Evolutionary conservation across 108 stramenopile species (phyloP).

Genomic region (Discostella pseudostelligera): DNA sequence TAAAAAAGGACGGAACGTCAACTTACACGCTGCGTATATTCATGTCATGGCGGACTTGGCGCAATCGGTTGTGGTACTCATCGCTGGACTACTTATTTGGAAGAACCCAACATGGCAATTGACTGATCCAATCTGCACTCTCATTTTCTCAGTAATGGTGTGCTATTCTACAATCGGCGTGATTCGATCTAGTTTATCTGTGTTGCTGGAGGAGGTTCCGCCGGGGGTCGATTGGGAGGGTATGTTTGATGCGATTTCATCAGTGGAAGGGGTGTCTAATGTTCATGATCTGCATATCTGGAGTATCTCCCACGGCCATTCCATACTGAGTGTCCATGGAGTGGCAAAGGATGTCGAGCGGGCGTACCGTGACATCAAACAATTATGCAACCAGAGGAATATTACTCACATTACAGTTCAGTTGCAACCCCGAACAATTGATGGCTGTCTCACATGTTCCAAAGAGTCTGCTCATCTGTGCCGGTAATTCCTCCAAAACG

Average conservation of each 20-base stretch:
- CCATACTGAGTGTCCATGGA: conserved; percentile 59
- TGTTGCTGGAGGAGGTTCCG: conserved; percentile 91
- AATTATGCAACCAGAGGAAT: conserved; percentile 34
- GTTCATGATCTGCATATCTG: conserved; percentile 93
- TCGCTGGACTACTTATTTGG: conserved; percentile 92
- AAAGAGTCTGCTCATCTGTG: conserved; percentile 25
- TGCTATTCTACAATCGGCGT: conserved; percentile 79
- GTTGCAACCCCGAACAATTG: conserved; percentile 38
- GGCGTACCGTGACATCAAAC: conserved; percentile 30
- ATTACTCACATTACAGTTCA: conserved; percentile 67
- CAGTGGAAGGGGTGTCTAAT: conserved; percentile 64
- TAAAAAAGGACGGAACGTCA: conserved; percentile 59
- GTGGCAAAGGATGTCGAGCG: conserved; percentile 28
- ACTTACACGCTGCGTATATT: conserved; percentile 89
- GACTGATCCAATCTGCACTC: conserved; percentile 90
- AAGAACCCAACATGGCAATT: conserved; percentile 73
- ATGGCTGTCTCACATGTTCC: conserved; percentile 50
- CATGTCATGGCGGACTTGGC: conserved; percentile 94
- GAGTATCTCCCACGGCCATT: conserved; percentile 68
- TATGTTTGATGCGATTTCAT: conserved; percentile 55
- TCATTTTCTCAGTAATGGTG: conserved; percentile 87
- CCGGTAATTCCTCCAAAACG: conserved; percentile 14
- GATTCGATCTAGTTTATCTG: conserved; percentile 58
- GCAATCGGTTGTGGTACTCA: conserved; percentile 85
- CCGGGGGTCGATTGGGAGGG: conserved; percentile 63